A percentile compares a stretch with the other conserved stretches of the same genome.
Evolutionary conservation across 805 yeast genomes (phyloP).

Genomic region (Nakazawaea holstii): DNA sequence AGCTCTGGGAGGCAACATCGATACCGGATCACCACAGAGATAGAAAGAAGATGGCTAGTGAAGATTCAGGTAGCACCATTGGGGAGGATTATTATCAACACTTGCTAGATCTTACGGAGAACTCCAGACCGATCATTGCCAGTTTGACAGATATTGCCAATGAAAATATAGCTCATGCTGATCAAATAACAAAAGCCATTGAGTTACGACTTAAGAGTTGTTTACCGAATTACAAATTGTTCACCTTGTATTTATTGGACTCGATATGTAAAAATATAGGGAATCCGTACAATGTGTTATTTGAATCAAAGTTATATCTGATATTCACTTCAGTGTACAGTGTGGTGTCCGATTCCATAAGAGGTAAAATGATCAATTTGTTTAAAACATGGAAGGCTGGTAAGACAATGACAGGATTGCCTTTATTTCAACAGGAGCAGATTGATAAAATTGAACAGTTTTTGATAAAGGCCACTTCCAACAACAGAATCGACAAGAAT

Average conservation of each 20-base stretch:
- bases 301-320: slow-evolving; percentile 64
- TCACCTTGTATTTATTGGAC: slow-evolving; percentile 78
- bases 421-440: slow-evolving; percentile 68
- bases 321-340: slow-evolving; percentile 74
- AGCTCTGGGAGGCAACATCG: neutral
- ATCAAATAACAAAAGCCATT: slow-evolving; percentile 70
- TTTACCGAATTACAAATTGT: slow-evolving; percentile 80
- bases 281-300: slow-evolving; percentile 76
- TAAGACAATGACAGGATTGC: slow-evolving; percentile 52
- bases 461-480: slow-evolving; percentile 53
- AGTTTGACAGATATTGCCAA: slow-evolving; percentile 80
- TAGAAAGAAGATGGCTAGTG: neutral
- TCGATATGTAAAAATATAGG: slow-evolving; percentile 91
- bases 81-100: slow-evolving; percentile 67
- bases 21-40: neutral
- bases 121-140: slow-evolving; percentile 85
- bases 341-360: slow-evolving; percentile 68
- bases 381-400: slow-evolving; percentile 87
- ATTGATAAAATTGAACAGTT: slow-evolving; percentile 71
- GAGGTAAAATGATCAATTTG: slow-evolving; percentile 68
- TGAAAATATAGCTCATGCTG: slow-evolving; percentile 75
- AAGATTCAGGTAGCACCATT: slow-evolving; percentile 18
- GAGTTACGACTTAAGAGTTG: slow-evolving; percentile 70
- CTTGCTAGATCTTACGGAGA: slow-evolving; percentile 73
- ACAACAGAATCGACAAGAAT: slow-evolving; percentile 19